Percentiles rank a stretch among this genome's conserved stretches.
Conservation (phyloP, 2,329 filamentous ascomycete species). For the Nannizziopsis arthrosporioides region DNA sequence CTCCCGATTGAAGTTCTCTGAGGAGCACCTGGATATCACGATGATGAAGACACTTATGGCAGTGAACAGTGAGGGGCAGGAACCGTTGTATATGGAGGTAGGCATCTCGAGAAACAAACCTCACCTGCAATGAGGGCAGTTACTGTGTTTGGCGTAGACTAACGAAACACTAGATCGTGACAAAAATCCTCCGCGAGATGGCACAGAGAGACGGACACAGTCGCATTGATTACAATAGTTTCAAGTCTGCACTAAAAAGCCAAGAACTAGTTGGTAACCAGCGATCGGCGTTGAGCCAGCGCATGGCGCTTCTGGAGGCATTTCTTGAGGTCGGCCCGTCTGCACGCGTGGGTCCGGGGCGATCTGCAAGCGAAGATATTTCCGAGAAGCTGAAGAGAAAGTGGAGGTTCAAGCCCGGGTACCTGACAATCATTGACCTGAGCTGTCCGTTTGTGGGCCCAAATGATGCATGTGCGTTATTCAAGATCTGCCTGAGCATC, state of each 20-base stretch:
- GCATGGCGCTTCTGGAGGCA: conserved; percentile 52
- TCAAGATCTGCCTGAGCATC: conserved; percentile 57
- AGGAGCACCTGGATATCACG: conserved; percentile 40
- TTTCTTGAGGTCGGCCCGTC: conserved; percentile 39
- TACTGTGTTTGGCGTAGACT: conserved; percentile 10
- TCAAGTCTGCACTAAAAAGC: conserved; percentile 28
- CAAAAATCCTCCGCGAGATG: conserved; percentile 42
- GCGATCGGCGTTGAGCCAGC: conserved; percentile 44
- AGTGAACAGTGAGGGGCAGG: conserved; percentile 25
- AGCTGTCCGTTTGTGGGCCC: conserved; percentile 59
- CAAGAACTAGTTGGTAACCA: conserved; percentile 41
- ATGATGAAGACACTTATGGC: conserved; percentile 48
- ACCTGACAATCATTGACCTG: conserved; percentile 57
- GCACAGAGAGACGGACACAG: conserved; percentile 29
- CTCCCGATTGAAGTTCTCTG: conserved; percentile 36
- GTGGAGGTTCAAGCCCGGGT: conserved; percentile 32
- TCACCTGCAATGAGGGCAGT: no score
- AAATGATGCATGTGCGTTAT: conserved; percentile 57
- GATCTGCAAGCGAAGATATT: not conserved
- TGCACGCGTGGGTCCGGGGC: not conserved
- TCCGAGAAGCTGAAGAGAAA: conserved; percentile 3
- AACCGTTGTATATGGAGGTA: conserved; percentile 43
- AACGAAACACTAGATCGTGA: conserved; percentile 27
- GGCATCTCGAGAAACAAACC: not conserved
- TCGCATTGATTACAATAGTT: conserved; percentile 38